phyloP scores from a whole-genome alignment of 208 protist genomes.

The Leptomonas seymouri region DNA sequence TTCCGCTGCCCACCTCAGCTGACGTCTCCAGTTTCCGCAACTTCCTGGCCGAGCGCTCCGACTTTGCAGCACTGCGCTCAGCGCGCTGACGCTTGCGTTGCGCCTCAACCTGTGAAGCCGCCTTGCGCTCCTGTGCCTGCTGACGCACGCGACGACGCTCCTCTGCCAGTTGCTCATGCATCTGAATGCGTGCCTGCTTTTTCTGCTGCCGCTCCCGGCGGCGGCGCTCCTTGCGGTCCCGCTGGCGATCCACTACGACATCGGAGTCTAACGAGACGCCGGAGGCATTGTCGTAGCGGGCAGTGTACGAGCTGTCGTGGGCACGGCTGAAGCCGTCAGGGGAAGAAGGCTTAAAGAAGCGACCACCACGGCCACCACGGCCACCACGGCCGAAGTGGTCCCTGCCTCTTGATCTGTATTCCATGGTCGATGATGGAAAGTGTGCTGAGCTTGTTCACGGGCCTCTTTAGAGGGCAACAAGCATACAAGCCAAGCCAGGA shows the following conservation, averaged over 20 bases:
- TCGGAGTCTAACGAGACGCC: conserved; percentile 15
- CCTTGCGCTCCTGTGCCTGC: conserved; percentile 19
- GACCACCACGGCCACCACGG: conserved; percentile 12
- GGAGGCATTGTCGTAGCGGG: conserved; percentile 30
- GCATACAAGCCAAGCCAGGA: too few relatives aligned
- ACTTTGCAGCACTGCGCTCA: conserved; percentile 12
- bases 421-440: conserved; percentile 1
- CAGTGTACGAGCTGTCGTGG: conserved; percentile 12
- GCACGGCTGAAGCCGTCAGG: conserved; percentile 19
- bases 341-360: conserved; percentile 16
- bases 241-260: conserved; percentile 39
- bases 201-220: conserved; percentile 40
- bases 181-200: conserved; percentile 59
- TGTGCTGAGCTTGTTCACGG: too few relatives aligned
- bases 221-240: conserved; percentile 70
- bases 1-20: background rate
- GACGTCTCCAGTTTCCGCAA: conserved; percentile 6
- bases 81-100: conserved; percentile 26
- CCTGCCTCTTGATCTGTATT: background rate
- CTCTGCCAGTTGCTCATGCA: conserved; percentile 59
- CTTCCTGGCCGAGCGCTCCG: conserved; percentile 7
- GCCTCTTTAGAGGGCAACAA: too few relatives aligned
- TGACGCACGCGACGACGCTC: conserved; percentile 38
- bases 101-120: conserved; percentile 3
- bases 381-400: conserved; percentile 12